A percentile compares a stretch with the other conserved stretches of the same genome.
phyloP scores from a whole-genome alignment of 208 protist species.

The Crithidia mellificae region DNA sequence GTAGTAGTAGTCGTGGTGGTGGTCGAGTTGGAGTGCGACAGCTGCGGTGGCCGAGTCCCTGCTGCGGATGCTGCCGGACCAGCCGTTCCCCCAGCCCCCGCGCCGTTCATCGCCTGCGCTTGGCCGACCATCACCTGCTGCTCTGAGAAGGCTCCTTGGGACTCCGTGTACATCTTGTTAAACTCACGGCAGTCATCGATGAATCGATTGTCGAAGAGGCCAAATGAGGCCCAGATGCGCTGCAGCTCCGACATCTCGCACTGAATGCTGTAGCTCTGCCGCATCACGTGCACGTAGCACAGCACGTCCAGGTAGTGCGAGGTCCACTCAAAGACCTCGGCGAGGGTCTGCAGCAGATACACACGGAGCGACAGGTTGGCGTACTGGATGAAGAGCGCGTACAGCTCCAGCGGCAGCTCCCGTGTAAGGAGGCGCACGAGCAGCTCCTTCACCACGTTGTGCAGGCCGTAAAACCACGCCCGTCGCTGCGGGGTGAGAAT shows the following conservation, averaged over 20 bases:
- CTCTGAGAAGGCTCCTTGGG: slow-evolving; percentile 32
- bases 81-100: too few species aligned
- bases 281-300: slow-evolving; percentile 54
- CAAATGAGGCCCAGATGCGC: slow-evolving; percentile 43
- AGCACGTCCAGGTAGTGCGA: slow-evolving; percentile 57
- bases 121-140: slow-evolving; percentile 16
- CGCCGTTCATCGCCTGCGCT: neutral
- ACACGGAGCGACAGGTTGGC: slow-evolving; percentile 46
- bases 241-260: slow-evolving; percentile 56
- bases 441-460: slow-evolving; percentile 41
- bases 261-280: slow-evolving; percentile 41
- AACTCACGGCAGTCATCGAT: slow-evolving; percentile 29
- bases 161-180: slow-evolving; percentile 33
- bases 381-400: slow-evolving; percentile 71
- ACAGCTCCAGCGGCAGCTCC: slow-evolving; percentile 49
- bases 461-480: slow-evolving; percentile 47
- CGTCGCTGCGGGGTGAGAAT: slow-evolving; percentile 40
- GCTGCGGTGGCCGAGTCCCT: neutral
- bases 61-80: too few species aligned
- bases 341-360: slow-evolving; percentile 55
- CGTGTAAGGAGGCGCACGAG: slow-evolving; percentile 43
- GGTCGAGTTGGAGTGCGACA: neutral
- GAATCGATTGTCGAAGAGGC: slow-evolving; percentile 39
- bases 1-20: too few species aligned
- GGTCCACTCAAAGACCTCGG: slow-evolving; percentile 67